These are phyloP conservation scores for Ilyonectria mors-panacis DNA, from an alignment of 2,329 filamentous ascomycete genomes.

Conservation along the genomic window DNA sequence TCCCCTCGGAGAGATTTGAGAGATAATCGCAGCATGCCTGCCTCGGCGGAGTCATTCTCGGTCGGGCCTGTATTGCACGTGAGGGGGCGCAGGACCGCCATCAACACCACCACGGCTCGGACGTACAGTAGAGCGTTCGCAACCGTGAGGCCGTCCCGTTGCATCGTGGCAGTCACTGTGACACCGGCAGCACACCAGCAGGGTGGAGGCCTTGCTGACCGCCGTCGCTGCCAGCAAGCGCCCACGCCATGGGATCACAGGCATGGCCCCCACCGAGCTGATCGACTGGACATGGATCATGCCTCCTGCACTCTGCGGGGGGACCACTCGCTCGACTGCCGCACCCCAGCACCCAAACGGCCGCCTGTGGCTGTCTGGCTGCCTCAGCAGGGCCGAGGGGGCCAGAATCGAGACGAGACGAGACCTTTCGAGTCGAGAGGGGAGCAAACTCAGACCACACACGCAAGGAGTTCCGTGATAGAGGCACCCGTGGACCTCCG, in stretches of 20 bases:
- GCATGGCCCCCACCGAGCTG: constrained; percentile 31
- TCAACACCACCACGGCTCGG: not conserved
- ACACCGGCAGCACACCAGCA: not conserved
- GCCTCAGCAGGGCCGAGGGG: constrained; percentile 1
- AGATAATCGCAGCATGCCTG: not conserved
- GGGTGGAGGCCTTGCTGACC: constrained; percentile 23
- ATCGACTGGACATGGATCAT: constrained; percentile 31
- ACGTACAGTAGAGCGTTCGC: not conserved
- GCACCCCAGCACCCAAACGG: not conserved
- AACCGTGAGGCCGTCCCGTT: not conserved
- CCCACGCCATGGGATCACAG: constrained; percentile 17
- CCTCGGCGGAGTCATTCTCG: not conserved
- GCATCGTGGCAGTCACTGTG: constrained; percentile 1
- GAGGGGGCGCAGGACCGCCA: not conserved
- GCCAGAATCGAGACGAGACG: not conserved
- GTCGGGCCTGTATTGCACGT: not conserved
- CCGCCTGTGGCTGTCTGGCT: not conserved
- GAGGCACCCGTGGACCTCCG: no score
- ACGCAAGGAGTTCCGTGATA: constrained; percentile 11
- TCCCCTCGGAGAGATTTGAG: not conserved
- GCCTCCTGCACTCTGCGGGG: constrained; percentile 18
- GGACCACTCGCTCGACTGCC: not conserved
- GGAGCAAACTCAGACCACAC: constrained; percentile 1
- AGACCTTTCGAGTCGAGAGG: not conserved
- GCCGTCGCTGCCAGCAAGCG: constrained; percentile 25